These are phyloP conservation scores for Chlamydomonas applanata DNA, from an alignment of 139 green algal species.

Conservation along the genomic window DNA sequence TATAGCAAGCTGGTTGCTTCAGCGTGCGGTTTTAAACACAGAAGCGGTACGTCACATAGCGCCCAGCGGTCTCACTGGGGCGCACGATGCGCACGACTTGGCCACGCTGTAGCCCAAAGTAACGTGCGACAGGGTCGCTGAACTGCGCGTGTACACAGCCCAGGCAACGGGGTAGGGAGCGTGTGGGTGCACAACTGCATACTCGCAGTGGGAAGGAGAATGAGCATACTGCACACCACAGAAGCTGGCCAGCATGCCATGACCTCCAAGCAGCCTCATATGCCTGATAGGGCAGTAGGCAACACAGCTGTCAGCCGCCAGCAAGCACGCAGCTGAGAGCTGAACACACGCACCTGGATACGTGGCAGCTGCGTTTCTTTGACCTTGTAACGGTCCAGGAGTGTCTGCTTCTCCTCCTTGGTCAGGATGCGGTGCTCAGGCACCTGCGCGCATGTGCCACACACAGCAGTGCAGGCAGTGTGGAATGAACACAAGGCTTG, in stretches of 20 bases:
- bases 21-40: constrained; percentile 47
- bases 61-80: constrained; percentile 89
- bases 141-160: too few relatives aligned
- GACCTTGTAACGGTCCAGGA: constrained; percentile 92
- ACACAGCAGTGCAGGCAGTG: constrained; percentile 56
- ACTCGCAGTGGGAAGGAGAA: too few relatives aligned
- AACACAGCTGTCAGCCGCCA: background rate
- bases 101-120: constrained; percentile 88
- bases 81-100: constrained; percentile 94
- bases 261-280: background rate
- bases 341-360: constrained; percentile 62
- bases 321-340: background rate
- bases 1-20: too few relatives aligned
- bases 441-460: constrained; percentile 75
- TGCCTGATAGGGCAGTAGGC: background rate
- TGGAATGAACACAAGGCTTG: too few relatives aligned
- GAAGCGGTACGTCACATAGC: constrained; percentile 94
- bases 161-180: too few relatives aligned
- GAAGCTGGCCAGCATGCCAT: background rate
- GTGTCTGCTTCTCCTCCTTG: constrained; percentile 82
- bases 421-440: constrained; percentile 86
- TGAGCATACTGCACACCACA: background rate
- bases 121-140: constrained; percentile 89
- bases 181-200: too few relatives aligned
- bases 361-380: constrained; percentile 95